Base-by-base conservation (phyloP, 2,329 filamentous ascomycete genomes). In the Scleromitrula shiraiana region DNA sequence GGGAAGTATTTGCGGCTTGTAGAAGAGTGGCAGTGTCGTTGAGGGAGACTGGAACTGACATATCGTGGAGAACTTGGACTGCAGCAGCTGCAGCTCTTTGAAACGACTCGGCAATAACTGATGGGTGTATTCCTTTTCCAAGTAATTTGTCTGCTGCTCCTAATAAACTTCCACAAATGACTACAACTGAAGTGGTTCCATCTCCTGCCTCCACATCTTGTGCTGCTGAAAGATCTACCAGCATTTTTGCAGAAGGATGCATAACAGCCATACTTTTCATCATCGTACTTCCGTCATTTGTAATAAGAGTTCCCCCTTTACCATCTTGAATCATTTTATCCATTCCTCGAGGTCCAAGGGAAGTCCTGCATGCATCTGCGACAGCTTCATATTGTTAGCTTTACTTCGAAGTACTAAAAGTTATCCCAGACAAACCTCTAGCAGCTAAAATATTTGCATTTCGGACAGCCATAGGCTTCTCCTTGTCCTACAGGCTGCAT, bases 251-350 rank as follows among this genome's bases (percentile, higher is more conserved):
- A 41, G 94, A 95, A n/a, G 93, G 93, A 67, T 98, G 93, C 85
- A 98, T 89, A 58, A 98, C 93, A 57, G 88, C 86, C 93, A 98
- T 97, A 75, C 91, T 91, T 73, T 87, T 95, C 65, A 98, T 74
- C 91, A 98, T 98, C 50, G 93, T 98, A 74, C 94, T 95, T 68
- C 93, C 93, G 71, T 98, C 93, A 75, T 98, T 98, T 64, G 93
- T 98, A 72, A 98, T 98, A 68, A 97, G 93, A 50, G 90, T 96
- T 70, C 95, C 88, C 71, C 91, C 93, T 37, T 49, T 48, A 9
- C 54, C 55, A 20, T 49, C 94, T 75, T 94, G 86, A 62, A 98
- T 97, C 62, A 65, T 65, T 46, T 64, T 64, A 44, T 64, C 62
- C 59, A 62, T 47, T 36, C 50, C 50, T 27, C 50, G 35, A 15